Base-by-base conservation (phyloP, 1,284 basidiomycete species). In the Pseudozyma sp. region DNA sequence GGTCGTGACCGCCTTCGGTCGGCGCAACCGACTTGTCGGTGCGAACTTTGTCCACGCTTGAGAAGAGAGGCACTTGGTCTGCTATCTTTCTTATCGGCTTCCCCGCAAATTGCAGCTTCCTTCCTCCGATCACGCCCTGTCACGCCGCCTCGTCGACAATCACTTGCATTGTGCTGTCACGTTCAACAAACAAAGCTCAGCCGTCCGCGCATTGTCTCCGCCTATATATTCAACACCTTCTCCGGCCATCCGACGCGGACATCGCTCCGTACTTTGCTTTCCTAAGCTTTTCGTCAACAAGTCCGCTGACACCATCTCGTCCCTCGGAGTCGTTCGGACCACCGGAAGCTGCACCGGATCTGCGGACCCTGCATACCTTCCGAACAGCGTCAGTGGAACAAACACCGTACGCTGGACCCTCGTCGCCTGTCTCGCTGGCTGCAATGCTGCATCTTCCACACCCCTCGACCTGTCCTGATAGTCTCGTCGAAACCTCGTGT, bases 181-280 rank as follows among this genome's bases (percentile, higher is more conserved):
- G n/a, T 17, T 42, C n/a, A 10, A 13, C 40, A 14, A 17, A 14
- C 7, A 42, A 14, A 8, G 6, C n/a, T 24, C 43, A 44, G 8
- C n/a, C 46, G 14, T 47, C 67, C 67, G 67, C 67, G 67, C 67
- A 48, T 55, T 29, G 17, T 29, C 9, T 45, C 67, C 67, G 67
- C 34, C 43, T 58, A 63, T 68, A 68, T 59, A 68, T 59, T 7
- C 39, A 8, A 7, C 13, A 9, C 19, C 19, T 30, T n/a, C 31
- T 35, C 39, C 60, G 58, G 50, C 47, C 17, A 29, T 34, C 39
- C 30, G 6, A 61, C 65, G 58, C 65, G 58, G 58, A 7, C 29
- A 51, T 7, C 5, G 31, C 43, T 13, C 43, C 43, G 43, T 2
- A 7, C 13, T 42, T n/a, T 42, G 39, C 39, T 42, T 42, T 7